Evolutionary conservation across 805 yeast genomes (phyloP), one percentile per base, ranked within the genome.

Genomic region (Sugiyamaella americana): DNA sequence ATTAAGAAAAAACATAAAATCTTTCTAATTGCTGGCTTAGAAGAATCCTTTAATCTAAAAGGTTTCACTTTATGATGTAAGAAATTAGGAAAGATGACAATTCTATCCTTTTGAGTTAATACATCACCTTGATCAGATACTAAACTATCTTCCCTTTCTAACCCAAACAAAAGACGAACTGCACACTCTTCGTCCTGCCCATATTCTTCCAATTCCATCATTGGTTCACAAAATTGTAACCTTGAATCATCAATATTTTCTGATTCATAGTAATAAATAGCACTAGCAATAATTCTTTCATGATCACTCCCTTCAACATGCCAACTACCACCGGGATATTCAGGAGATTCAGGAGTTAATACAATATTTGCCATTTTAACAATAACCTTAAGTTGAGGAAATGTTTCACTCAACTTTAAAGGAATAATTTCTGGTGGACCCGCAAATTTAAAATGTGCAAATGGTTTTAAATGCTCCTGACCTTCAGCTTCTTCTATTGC

Each of bases 201-300:
- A 51, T 70, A 70, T 4, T 36, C 35, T 18, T 50, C 44, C 32
- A 26, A 26, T 13, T 26, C 32, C 11, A 26, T 13, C 32, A 26
- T 26, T 13, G 32, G 32, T 8, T 8, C 48, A 48, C 69, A 52
- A 51, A 70, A 69, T 2, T 64, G 52, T 8, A 70, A 49, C 16
- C 47, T 54, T 2, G 71, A 65, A 29, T 63, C 68, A 1, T 63
- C 51, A 37, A 70, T 67, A 51, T 70, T 70, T n/a, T 66, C 68
- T 20, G 56, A 46, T 42, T 70, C 73, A 46, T 68, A 69, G 51
- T 70, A 70, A 53, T 68, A 70, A 29, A 70, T 52, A 3, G 64
- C 58, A 1, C 73, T 68, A 2, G 73, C 73, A 4, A 70, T 66
- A 38, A 70, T 70, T 47, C 67, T 66, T 51, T 70, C 75, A 49